Evolutionary conservation across 805 yeast species (phyloP).

Genomic region (Gaillardinia entomophila): DNA sequence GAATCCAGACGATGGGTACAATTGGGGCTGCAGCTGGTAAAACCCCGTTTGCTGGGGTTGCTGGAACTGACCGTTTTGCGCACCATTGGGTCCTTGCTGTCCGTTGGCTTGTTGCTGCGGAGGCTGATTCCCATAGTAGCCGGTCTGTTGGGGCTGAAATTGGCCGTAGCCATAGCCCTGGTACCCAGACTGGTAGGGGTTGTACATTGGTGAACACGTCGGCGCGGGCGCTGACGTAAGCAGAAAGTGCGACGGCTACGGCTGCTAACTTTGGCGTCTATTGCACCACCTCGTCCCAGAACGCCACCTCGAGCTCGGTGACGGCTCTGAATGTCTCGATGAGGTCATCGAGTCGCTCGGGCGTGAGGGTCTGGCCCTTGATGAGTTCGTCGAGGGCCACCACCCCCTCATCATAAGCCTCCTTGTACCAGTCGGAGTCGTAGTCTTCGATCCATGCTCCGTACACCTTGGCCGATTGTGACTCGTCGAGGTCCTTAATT

Average conservation of each 20-base stretch:
- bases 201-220: conserved; percentile 3
- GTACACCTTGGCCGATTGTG: conserved; percentile 26
- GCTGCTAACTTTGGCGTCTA: neutral
- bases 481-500: conserved; percentile 8
- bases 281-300: conserved; percentile 53
- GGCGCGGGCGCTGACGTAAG: conserved; percentile 5
- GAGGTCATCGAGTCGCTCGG: conserved; percentile 44
- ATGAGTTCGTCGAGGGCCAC: conserved; percentile 41
- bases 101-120: conserved; percentile 7
- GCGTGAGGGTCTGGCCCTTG: conserved; percentile 17
- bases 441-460: conserved; percentile 61
- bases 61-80: neutral
- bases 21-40: conserved; percentile 14
- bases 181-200: neutral
- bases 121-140: conserved; percentile 3
- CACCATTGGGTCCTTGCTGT: conserved; percentile 2
- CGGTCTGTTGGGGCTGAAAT: conserved; percentile 13
- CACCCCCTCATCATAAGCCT: conserved; percentile 49
- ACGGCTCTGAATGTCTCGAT: conserved; percentile 57
- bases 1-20: conserved; percentile 1
- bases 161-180: neutral
- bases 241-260: neutral
- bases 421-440: conserved; percentile 48
- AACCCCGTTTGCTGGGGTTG: conserved; percentile 5
- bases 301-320: conserved; percentile 53